These are phyloP conservation scores for Omphalotus guepiniiformis DNA, from an alignment of 768 basidiomycete species.

Conservation along the genomic window DNA sequence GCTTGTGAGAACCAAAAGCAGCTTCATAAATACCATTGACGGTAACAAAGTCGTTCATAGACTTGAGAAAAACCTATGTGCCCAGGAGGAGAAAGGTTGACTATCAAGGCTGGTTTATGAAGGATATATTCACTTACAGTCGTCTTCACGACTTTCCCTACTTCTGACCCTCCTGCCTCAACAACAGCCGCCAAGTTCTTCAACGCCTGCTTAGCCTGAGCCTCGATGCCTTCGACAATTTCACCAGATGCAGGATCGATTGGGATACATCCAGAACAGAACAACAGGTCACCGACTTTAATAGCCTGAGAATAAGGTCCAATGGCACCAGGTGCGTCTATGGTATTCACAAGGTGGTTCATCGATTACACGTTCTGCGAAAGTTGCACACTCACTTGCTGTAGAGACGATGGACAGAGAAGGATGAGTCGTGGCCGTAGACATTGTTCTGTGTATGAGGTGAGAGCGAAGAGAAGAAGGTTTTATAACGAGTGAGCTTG, in stretches of 20 bases:
- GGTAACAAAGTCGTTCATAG: slow-evolving; percentile 84
- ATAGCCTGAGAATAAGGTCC: slow-evolving; percentile 90
- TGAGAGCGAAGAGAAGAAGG: no score
- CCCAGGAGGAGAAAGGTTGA: no score
- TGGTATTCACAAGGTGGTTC: neutral
- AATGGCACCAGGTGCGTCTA: slow-evolving; percentile 75
- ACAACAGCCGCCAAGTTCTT: slow-evolving; percentile 83
- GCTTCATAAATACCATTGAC: slow-evolving; percentile 81
- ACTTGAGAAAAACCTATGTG: slow-evolving; percentile 86
- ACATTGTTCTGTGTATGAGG: no score
- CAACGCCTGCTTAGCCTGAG: slow-evolving; percentile 79
- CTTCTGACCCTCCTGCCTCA: slow-evolving; percentile 73
- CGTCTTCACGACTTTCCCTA: slow-evolving; percentile 85
- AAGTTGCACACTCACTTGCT: slow-evolving; percentile 26
- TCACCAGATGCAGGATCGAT: slow-evolving; percentile 69
- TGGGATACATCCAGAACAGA: slow-evolving; percentile 87
- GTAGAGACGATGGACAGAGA: slow-evolving; percentile 39
- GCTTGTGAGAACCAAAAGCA: slow-evolving; percentile 89
- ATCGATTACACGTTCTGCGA: neutral
- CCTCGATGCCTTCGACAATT: slow-evolving; percentile 71
- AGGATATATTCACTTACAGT: slow-evolving; percentile 52
- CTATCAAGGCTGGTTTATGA: neutral
- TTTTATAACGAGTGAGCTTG: no score
- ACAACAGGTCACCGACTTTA: slow-evolving; percentile 79
- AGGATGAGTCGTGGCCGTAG: slow-evolving; percentile 31